phyloP scores from a whole-genome alignment of 1,284 basidiomycete species.

The Sporisorium exsertum region DNA sequence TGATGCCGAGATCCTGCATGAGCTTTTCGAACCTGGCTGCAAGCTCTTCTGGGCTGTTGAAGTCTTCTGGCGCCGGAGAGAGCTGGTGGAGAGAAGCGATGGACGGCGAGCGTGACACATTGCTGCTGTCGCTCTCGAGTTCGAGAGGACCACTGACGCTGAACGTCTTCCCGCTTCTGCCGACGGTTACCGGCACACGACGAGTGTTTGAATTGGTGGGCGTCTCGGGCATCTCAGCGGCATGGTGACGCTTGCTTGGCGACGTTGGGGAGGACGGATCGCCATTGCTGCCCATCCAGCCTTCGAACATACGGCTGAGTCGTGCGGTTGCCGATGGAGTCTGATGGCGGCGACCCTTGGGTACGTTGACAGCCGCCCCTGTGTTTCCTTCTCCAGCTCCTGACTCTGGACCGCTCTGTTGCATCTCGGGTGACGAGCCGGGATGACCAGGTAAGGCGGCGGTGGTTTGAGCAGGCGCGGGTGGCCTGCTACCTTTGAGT shows the following conservation, averaged over 20 bases:
- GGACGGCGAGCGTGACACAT: slow-evolving; percentile 34
- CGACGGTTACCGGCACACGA: slow-evolving; percentile 31
- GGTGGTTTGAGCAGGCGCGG: slow-evolving; percentile 13
- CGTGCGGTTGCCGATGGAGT: slow-evolving; percentile 49
- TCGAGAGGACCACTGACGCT: slow-evolving; percentile 59
- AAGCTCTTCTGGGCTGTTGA: slow-evolving; percentile 40
- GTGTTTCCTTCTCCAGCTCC: neutral
- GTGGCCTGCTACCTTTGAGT: slow-evolving; percentile 41
- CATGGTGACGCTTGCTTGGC: neutral
- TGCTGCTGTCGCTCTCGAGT: slow-evolving; percentile 45
- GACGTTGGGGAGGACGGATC: slow-evolving; percentile 37
- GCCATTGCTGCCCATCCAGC: slow-evolving; percentile 49
- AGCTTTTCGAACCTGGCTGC: slow-evolving; percentile 47
- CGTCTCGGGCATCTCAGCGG: slow-evolving; percentile 29
- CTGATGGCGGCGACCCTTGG: slow-evolving; percentile 37
- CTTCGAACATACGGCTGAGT: slow-evolving; percentile 61
- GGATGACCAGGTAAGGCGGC: neutral
- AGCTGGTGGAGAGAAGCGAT: slow-evolving; percentile 26
- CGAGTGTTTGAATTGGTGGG: slow-evolving; percentile 23
- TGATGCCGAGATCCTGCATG: slow-evolving; percentile 73
- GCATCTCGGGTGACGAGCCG: neutral
- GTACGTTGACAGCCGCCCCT: slow-evolving; percentile 20
- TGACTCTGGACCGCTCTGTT: neutral
- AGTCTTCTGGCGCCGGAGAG: slow-evolving; percentile 22
- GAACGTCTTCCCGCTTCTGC: slow-evolving; percentile 44